These are phyloP conservation scores for Pseudozyma tsukubaensis DNA, from an alignment of 1,284 basidiomycete species.

Conservation along the genomic window DNA sequence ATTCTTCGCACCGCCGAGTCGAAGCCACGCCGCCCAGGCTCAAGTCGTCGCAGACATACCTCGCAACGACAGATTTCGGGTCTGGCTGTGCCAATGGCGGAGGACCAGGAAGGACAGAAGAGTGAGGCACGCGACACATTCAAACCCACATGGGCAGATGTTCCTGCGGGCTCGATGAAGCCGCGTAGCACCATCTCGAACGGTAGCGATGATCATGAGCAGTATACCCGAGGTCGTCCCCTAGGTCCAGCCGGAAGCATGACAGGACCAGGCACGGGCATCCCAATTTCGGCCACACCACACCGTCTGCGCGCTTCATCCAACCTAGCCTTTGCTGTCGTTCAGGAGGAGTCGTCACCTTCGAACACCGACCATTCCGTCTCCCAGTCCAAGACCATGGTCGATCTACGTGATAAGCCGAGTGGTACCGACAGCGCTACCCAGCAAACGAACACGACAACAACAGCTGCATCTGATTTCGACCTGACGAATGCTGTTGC, in stretches of 20 bases:
- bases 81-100: constrained; percentile 8
- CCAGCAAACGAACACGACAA: background rate
- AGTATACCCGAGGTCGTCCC: constrained; percentile 39
- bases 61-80: constrained; percentile 29
- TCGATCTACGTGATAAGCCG: constrained; percentile 22
- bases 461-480: constrained; percentile 2
- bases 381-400: constrained; percentile 35
- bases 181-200: constrained; percentile 36
- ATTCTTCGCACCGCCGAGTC: constrained; percentile 7
- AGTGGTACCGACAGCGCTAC: background rate
- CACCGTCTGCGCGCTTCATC: constrained; percentile 45
- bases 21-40: constrained; percentile 15
- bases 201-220: constrained; percentile 45
- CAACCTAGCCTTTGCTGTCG: constrained; percentile 44
- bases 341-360: constrained; percentile 45
- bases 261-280: constrained; percentile 12
- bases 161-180: constrained; percentile 17
- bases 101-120: constrained; percentile 1
- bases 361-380: constrained; percentile 39
- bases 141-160: constrained; percentile 38
- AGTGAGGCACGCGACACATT: background rate
- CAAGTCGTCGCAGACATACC: constrained; percentile 15
- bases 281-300: constrained; percentile 25
- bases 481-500: constrained; percentile 19
- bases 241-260: constrained; percentile 38